A percentile compares a stretch with the other conserved stretches of the same genome.
Conservation (phyloP, 257 asterid species). For the Nicotiana undulata region DNA sequence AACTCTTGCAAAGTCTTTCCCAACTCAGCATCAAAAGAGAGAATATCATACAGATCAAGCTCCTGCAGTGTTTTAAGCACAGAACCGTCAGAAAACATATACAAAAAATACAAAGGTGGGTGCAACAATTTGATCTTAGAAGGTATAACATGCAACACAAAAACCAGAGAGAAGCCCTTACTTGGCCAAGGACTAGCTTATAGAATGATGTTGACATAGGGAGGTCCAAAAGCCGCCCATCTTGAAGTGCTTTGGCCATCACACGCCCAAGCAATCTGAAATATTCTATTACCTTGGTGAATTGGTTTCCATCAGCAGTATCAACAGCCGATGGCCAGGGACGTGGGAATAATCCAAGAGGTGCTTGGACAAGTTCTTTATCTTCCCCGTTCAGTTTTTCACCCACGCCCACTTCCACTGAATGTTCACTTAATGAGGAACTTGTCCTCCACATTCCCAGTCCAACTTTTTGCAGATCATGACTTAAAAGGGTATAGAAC, state of each 20-base stretch:
- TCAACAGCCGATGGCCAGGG: constrained; percentile 79
- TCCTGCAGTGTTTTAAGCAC: constrained; percentile 39
- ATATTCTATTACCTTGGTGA: constrained; percentile 62
- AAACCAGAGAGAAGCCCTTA: constrained; percentile 21
- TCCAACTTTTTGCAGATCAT: constrained; percentile 80
- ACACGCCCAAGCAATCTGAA: constrained; percentile 85
- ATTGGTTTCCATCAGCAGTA: constrained; percentile 53
- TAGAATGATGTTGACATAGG: constrained; percentile 80
- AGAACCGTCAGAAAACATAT: not conserved
- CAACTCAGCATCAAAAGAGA: constrained; percentile 69
- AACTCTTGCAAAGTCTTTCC: constrained; percentile 85
- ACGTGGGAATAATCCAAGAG: constrained; percentile 92
- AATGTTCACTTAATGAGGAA: constrained; percentile 28
- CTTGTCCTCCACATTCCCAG: constrained; percentile 84
- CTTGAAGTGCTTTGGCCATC: constrained; percentile 98
- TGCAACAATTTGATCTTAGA: not conserved
- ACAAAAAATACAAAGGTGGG: not conserved
- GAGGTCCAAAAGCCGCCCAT: constrained; percentile 93
- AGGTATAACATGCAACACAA: not conserved
- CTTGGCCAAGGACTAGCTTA: constrained; percentile 83
- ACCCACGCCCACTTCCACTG: constrained; percentile 52
- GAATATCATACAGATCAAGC: constrained; percentile 83
- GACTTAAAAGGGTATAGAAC: constrained; percentile 92
- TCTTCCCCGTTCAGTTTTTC: constrained; percentile 23
- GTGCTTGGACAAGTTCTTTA: constrained; percentile 57